These are phyloP conservation scores for Platanthera zijinensis DNA, from an alignment of 106 monocot species.

Conservation along the genomic window DNA sequence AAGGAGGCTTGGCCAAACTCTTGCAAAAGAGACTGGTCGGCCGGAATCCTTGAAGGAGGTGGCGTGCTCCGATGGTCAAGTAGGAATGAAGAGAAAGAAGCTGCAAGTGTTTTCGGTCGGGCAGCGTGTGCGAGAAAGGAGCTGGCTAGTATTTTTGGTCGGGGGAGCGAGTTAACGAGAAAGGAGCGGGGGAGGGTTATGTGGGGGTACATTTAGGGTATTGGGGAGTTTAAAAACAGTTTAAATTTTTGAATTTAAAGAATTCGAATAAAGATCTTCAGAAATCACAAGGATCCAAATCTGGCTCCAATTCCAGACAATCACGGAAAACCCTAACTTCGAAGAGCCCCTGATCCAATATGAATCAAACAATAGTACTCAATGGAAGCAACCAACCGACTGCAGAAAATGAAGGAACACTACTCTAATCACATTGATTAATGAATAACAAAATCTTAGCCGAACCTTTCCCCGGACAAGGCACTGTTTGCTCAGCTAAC, in stretches of 20 bases:
- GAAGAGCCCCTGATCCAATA: not conserved
- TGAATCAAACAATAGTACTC: not conserved
- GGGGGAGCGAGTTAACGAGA: no score
- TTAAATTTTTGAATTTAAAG: not conserved
- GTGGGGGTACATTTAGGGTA: no score
- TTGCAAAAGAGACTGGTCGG: no score
- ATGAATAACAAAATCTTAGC: not conserved
- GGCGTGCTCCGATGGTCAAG: no score
- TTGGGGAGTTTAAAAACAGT: no score
- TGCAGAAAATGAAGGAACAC: not conserved
- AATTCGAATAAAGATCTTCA: not conserved
- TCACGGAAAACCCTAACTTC: constrained; percentile 4
- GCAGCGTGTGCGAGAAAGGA: no score
- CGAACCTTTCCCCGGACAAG: not conserved
- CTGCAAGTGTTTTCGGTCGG: no score
- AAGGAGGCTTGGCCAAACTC: no score
- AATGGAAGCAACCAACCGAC: not conserved
- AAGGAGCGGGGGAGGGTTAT: no score
- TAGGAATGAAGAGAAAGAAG: no score
- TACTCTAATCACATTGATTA: not conserved
- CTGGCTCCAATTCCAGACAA: not conserved
- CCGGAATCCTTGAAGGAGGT: no score
- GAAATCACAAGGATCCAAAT: not conserved
- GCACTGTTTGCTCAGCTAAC: not conserved
- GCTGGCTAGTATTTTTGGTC: no score